Evolutionary conservation across 2,329 filamentous ascomycete species (phyloP).

Genomic region (Talaromyces sp.): DNA sequence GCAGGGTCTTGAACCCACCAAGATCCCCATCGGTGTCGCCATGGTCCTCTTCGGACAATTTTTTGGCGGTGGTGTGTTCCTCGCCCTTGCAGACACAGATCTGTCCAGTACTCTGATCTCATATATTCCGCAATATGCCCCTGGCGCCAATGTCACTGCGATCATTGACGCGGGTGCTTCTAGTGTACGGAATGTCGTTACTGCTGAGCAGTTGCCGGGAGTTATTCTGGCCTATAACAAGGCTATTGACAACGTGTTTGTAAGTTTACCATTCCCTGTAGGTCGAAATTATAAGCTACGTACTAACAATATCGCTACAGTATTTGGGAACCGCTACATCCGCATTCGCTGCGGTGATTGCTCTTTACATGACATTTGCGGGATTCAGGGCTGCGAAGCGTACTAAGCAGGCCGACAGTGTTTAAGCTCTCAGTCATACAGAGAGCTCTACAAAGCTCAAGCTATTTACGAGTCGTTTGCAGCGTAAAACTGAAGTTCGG

Average conservation of each 20-base stretch:
- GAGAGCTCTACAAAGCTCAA: neutral
- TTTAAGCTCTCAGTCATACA: neutral
- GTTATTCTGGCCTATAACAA: slow-evolving; percentile 8
- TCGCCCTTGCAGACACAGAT: slow-evolving; percentile 8
- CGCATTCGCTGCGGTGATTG: slow-evolving; percentile 4
- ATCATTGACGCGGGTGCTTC: slow-evolving; percentile 6
- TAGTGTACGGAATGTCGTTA: slow-evolving; percentile 4
- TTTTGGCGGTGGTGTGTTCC: slow-evolving; percentile 11
- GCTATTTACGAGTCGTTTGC: neutral
- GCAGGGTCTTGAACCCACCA: slow-evolving; percentile 8
- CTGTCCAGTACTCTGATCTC: slow-evolving; percentile 3
- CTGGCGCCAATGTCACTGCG: neutral
- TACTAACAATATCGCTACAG: neutral
- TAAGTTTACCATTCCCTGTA: neutral
- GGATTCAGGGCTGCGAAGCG: neutral
- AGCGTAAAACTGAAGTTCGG: neutral
- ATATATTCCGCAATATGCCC: slow-evolving; percentile 3
- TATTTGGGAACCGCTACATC: slow-evolving; percentile 11
- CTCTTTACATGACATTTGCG: slow-evolving; percentile 7
- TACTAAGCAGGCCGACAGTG: neutral
- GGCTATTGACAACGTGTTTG: slow-evolving; percentile 8
- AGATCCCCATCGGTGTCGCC: slow-evolving; percentile 7
- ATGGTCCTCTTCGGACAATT: slow-evolving; percentile 14
- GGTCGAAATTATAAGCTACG: neutral
- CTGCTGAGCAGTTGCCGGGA: slow-evolving; percentile 1